A percentile compares a stretch with the other conserved stretches of the same genome.
phyloP scores from a whole-genome alignment of 768 basidiomycete species.

The Hypholoma sublateritium region DNA sequence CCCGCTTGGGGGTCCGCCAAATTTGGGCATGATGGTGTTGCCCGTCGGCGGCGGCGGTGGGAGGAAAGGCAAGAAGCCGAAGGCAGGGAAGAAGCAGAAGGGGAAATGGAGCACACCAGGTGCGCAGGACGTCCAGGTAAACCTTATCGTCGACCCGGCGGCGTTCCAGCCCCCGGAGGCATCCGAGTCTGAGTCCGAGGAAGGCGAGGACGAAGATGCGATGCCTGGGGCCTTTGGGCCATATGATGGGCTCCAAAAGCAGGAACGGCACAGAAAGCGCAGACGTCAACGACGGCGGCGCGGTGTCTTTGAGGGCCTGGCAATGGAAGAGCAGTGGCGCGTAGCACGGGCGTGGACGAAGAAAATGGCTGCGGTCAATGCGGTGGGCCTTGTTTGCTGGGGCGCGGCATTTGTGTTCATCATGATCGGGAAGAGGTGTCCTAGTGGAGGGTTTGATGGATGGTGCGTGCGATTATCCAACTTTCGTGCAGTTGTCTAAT shows the following conservation, averaged over 20 bases:
- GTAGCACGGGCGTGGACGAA: constrained; percentile 51
- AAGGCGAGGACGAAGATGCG: constrained; percentile 34
- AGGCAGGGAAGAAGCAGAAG: constrained; percentile 36
- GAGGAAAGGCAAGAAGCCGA: constrained; percentile 29
- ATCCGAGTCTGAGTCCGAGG: constrained; percentile 36
- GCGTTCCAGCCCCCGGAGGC: constrained; percentile 47
- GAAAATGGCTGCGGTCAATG: constrained; percentile 53
- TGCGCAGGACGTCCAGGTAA: constrained; percentile 62
- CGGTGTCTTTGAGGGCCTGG: constrained; percentile 58
- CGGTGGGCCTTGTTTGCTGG: constrained; percentile 50
- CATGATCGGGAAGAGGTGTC: constrained; percentile 61
- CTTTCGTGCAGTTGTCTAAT: not conserved
- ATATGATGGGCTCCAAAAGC: constrained; percentile 13
- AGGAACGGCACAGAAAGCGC: constrained; percentile 31
- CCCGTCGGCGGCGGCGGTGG: constrained; percentile 46
- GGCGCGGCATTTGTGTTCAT: constrained; percentile 59
- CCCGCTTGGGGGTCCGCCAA: constrained; percentile 35
- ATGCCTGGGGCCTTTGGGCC: constrained; percentile 35
- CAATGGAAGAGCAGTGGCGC: constrained; percentile 66
- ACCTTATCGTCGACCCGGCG: constrained; percentile 69
- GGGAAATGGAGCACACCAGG: constrained; percentile 30
- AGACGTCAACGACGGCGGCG: constrained; percentile 43
- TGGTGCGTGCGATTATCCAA: constrained; percentile 45
- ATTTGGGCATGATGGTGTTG: constrained; percentile 67
- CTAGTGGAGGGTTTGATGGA: constrained; percentile 58